Evolutionary conservation across 352 stramenopile genomes (phyloP).

Genomic region (Elongisporangium prolatum): DNA sequence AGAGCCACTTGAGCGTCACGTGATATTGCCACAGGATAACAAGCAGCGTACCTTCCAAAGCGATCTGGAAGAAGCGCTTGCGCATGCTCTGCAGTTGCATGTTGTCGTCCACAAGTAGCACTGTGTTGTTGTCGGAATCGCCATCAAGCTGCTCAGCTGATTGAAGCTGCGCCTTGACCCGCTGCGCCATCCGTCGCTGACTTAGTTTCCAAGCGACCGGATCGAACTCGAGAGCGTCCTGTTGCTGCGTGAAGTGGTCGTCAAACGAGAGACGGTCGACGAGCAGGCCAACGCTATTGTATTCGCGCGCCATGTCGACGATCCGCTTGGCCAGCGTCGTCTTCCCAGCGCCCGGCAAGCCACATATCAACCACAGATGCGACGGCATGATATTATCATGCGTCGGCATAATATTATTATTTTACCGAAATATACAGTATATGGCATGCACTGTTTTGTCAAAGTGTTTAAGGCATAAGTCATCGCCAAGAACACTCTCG

Average conservation of each 20-base stretch:
- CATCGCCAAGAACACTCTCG: no score
- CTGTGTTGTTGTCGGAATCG: slow-evolving; percentile 8
- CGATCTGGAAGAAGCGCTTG: slow-evolving; percentile 63
- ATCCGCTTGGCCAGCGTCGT: slow-evolving; percentile 45
- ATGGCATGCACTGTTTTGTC: no score
- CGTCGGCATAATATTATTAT: no score
- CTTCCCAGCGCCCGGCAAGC: slow-evolving; percentile 66
- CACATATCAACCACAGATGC: slow-evolving; percentile 31
- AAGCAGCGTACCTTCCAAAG: slow-evolving; percentile 26
- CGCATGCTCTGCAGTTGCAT: slow-evolving; percentile 64
- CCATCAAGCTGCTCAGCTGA: slow-evolving; percentile 1
- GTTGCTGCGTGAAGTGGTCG: slow-evolving; percentile 28
- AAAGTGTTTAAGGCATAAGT: no score
- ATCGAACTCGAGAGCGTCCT: slow-evolving; percentile 25
- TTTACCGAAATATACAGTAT: no score
- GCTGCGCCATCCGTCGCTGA: slow-evolving; percentile 38
- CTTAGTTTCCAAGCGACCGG: slow-evolving; percentile 44
- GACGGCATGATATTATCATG: no score
- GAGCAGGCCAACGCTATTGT: background rate
- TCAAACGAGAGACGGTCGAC: slow-evolving; percentile 55
- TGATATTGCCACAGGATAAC: slow-evolving; percentile 1
- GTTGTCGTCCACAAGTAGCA: slow-evolving; percentile 70
- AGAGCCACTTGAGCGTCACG: slow-evolving; percentile 11
- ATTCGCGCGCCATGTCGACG: slow-evolving; percentile 1
- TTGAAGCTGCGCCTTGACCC: slow-evolving; percentile 15